Conservation (phyloP, 805 yeast genomes). For the Kluyveromyces nonfermentans region DNA sequence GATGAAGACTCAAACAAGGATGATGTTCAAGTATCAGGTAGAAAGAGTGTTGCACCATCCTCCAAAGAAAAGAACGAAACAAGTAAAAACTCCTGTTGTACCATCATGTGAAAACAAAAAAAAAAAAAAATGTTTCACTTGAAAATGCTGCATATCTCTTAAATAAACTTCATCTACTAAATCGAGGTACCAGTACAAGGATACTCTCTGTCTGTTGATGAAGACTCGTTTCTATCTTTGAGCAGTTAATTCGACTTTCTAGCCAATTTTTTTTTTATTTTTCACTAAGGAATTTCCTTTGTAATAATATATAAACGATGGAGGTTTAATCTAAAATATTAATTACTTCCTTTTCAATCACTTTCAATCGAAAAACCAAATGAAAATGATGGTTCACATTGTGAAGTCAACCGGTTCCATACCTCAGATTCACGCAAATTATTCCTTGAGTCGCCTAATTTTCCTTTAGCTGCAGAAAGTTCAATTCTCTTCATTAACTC, state of each 20-base stretch:
- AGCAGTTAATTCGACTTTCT: too few relatives aligned
- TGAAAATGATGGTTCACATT: slow-evolving; percentile 17
- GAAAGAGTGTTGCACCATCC: not conserved
- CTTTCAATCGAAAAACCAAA: slow-evolving; percentile 28
- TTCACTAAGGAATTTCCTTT: too few relatives aligned
- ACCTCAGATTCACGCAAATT: slow-evolving; percentile 35
- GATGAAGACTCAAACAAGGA: slow-evolving; percentile 3
- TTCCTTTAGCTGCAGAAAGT: slow-evolving; percentile 18
- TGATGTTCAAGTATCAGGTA: not conserved
- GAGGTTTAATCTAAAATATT: too few relatives aligned
- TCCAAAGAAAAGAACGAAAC: not conserved
- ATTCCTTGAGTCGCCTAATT: slow-evolving; percentile 11
- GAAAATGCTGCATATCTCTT: too few relatives aligned
- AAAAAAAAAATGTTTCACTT: not conserved
- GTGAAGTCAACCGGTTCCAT: slow-evolving; percentile 41
- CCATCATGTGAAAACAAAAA: slow-evolving; percentile 1
- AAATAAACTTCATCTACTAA: too few relatives aligned
- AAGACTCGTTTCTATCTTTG: too few relatives aligned
- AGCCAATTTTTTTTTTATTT: too few relatives aligned
- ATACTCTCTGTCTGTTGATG: too few relatives aligned
- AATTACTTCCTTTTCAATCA: not conserved
- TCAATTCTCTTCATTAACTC: slow-evolving; percentile 29
- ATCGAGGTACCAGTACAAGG: too few relatives aligned
- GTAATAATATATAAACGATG: too few relatives aligned
- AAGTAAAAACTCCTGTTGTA: slow-evolving; percentile 3